Conservation (phyloP, 2,329 filamentous ascomycete species). For the Hymenoscyphus albidus region DNA sequence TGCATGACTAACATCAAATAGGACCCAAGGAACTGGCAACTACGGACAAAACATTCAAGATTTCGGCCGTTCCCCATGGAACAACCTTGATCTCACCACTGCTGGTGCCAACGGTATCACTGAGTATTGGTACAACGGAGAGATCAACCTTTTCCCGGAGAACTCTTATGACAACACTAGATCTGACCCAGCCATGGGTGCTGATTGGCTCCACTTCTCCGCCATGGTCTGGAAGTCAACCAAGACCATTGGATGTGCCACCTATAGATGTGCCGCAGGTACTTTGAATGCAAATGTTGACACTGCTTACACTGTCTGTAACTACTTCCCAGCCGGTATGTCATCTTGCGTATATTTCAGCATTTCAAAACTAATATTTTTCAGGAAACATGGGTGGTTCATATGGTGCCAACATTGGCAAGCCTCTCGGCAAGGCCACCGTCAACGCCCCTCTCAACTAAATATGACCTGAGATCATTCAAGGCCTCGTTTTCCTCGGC, state of each 20-base stretch:
- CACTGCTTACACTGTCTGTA: constrained; percentile 69
- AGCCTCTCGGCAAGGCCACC: constrained; percentile 38
- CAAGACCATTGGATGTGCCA: constrained; percentile 60
- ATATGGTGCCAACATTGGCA: constrained; percentile 50
- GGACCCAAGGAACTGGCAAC: constrained; percentile 53
- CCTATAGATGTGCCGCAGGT: constrained; percentile 49
- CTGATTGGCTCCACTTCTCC: constrained; percentile 54
- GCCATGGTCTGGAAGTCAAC: constrained; percentile 69
- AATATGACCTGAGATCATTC: constrained; percentile 3
- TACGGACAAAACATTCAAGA: constrained; percentile 92
- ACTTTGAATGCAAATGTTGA: constrained; percentile 30
- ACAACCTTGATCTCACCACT: constrained; percentile 43
- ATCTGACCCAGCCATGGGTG: constrained; percentile 52
- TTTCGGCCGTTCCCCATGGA: constrained; percentile 2
- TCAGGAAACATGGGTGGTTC: constrained; percentile 52
- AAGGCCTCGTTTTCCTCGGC: constrained; percentile 10
- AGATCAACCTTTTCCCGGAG: constrained; percentile 49
- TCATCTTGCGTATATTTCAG: constrained; percentile 4
- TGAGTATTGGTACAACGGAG: constrained; percentile 85
- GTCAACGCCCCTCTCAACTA: constrained; percentile 31
- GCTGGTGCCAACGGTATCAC: constrained; percentile 67
- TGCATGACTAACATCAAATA: constrained; percentile 39
- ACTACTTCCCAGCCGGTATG: constrained; percentile 74
- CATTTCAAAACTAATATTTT: constrained; percentile 27
- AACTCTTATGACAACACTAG: constrained; percentile 52